Evolutionary conservation across 2,329 filamentous ascomycete species (phyloP).

Genomic region (Penicillium sp.): DNA sequence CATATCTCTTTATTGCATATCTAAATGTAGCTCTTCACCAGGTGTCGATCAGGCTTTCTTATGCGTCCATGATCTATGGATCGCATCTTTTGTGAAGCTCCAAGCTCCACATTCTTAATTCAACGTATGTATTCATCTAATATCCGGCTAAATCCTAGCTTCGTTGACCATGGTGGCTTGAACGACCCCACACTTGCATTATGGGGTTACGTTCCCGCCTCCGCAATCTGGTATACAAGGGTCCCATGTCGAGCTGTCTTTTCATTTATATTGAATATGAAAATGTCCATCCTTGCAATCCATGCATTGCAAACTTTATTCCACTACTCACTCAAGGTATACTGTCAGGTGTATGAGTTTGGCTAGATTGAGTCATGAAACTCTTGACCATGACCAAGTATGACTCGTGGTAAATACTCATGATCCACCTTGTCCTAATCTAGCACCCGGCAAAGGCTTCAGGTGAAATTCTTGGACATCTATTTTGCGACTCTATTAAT

Average conservation of each 20-base stretch:
- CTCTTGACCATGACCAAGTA: too few species aligned
- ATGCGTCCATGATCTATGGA: neutral
- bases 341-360: too few species aligned
- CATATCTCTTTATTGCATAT: neutral
- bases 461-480: too few species aligned
- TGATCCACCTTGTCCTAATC: too few species aligned
- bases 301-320: too few species aligned
- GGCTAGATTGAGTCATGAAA: too few species aligned
- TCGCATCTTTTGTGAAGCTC: neutral
- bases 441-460: too few species aligned
- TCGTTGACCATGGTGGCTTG: neutral
- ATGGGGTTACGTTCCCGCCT: neutral
- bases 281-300: too few species aligned
- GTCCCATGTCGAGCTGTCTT: neutral
- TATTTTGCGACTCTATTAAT: too few species aligned
- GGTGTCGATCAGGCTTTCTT: neutral
- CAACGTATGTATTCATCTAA: neutral
- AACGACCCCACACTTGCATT: slow-evolving; percentile 3
- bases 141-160: neutral
- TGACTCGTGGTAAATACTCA: too few species aligned
- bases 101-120: slow-evolving; percentile 1
- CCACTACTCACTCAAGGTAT: too few species aligned
- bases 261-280: too few species aligned
- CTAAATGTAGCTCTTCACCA: neutral
- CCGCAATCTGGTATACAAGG: neutral